Evolutionary conservation across 164 flowering plant species (phyloP).

Genomic region (Aristolochia californica): DNA sequence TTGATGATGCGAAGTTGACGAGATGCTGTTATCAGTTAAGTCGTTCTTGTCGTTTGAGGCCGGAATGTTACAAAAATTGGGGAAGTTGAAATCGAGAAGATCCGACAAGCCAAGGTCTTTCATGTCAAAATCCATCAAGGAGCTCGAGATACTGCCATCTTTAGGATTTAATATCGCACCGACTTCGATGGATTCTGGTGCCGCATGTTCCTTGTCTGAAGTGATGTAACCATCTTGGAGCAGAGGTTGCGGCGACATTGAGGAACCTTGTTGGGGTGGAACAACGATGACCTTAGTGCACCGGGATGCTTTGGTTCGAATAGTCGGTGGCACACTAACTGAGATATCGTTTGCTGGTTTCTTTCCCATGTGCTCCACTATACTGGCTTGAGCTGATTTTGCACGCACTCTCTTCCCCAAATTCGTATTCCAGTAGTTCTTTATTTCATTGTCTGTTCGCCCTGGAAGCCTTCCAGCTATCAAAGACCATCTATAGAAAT

Average conservation of each 20-base stretch:
- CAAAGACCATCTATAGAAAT: slow-evolving; percentile 16
- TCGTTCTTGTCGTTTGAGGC: neutral
- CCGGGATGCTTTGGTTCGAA: slow-evolving; percentile 13
- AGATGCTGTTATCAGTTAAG: neutral
- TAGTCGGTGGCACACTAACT: neutral
- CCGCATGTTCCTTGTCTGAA: neutral
- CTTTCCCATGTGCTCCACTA: slow-evolving; percentile 1
- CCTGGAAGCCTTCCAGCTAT: slow-evolving; percentile 24
- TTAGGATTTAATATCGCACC: neutral
- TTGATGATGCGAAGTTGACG: neutral
- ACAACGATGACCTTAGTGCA: slow-evolving; percentile 16
- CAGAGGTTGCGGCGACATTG: neutral
- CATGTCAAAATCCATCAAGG: neutral
- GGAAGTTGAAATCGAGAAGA: neutral
- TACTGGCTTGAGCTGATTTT: neutral
- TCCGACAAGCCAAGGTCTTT: neutral
- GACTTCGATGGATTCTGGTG: neutral
- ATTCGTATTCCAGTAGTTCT: slow-evolving; percentile 25
- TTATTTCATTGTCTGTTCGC: slow-evolving; percentile 26
- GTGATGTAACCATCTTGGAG: neutral
- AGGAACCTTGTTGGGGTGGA: no score
- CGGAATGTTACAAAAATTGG: neutral
- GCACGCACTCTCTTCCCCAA: slow-evolving; percentile 12
- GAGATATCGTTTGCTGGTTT: neutral
- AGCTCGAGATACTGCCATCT: neutral